Conservation (phyloP, 495 filamentous ascomycete species). For the Halenospora varia region DNA sequence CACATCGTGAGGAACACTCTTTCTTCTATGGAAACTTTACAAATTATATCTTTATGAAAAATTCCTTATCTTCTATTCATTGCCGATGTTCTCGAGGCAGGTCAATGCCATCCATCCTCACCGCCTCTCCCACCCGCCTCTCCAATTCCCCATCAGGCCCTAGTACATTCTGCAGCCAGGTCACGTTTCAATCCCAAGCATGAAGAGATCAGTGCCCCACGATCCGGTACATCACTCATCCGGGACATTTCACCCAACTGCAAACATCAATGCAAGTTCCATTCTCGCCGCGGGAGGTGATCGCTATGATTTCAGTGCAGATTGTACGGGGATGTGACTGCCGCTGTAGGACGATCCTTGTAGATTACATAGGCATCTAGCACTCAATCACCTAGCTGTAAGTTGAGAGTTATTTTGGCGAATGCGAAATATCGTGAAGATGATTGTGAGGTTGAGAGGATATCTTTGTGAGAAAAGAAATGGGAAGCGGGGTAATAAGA, state of each 20-base stretch:
- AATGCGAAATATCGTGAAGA: not conserved
- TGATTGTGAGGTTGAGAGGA: not conserved
- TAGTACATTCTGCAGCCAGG: not conserved
- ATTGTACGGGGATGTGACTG: not conserved
- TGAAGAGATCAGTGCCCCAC: not conserved
- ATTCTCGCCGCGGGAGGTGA: not conserved
- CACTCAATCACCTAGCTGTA: not conserved
- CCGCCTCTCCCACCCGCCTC: not conserved
- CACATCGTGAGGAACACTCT: no score
- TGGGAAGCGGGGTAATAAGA: no score
- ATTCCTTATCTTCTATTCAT: no score
- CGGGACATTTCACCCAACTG: not conserved
- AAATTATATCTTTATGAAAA: not conserved
- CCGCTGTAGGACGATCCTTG: conserved; percentile 12
- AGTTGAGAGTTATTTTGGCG: no score
- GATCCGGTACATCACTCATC: not conserved
- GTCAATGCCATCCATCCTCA: no score
- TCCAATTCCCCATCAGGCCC: not conserved
- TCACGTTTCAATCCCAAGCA: not conserved
- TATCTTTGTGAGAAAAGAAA: no score
- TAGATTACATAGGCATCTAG: conserved; percentile 20
- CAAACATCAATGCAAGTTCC: not conserved
- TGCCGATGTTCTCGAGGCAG: no score
- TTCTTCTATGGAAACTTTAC: no score
- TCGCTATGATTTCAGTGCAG: not conserved